These are phyloP conservation scores for Paspalum notatum DNA, from an alignment of 176 grass and related monocot species.

Conservation along the genomic window DNA sequence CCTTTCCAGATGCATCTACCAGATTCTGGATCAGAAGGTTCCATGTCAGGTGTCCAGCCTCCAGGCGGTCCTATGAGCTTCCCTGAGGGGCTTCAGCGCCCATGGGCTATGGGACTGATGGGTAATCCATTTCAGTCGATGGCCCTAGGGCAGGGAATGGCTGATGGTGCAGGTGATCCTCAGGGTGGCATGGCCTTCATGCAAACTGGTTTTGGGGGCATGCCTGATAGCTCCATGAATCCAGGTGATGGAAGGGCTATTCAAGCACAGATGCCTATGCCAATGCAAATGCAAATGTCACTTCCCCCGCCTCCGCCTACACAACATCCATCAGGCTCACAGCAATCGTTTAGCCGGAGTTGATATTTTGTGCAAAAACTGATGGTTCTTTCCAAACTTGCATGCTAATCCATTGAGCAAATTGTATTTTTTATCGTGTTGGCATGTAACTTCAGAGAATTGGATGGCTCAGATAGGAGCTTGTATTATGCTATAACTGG, in stretches of 20 bases:
- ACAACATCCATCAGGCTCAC: conserved; percentile 54
- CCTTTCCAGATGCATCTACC: conserved; percentile 69
- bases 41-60: conserved; percentile 51
- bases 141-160: conserved; percentile 53
- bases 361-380: conserved; percentile 40
- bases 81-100: conserved; percentile 51
- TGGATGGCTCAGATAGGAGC: conserved; percentile 25
- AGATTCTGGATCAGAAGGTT: conserved; percentile 62
- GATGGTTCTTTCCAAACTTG: conserved; percentile 36
- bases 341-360: conserved; percentile 59
- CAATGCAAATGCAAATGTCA: conserved; percentile 70
- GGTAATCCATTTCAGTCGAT: conserved; percentile 60
- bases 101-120: conserved; percentile 70
- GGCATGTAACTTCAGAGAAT: conserved; percentile 16
- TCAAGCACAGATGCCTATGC: conserved; percentile 57
- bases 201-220: conserved; percentile 56
- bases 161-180: conserved; percentile 60
- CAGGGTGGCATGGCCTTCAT: conserved; percentile 63
- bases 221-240: conserved; percentile 50
- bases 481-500: conserved; percentile 22
- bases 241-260: conserved; percentile 60
- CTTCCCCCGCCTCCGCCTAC: conserved; percentile 58
- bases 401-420: conserved; percentile 17
- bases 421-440: conserved; percentile 16
- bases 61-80: conserved; percentile 41